Evolutionary conservation across 768 basidiomycete species (phyloP).

Genomic region (Calvatia gigantea): DNA sequence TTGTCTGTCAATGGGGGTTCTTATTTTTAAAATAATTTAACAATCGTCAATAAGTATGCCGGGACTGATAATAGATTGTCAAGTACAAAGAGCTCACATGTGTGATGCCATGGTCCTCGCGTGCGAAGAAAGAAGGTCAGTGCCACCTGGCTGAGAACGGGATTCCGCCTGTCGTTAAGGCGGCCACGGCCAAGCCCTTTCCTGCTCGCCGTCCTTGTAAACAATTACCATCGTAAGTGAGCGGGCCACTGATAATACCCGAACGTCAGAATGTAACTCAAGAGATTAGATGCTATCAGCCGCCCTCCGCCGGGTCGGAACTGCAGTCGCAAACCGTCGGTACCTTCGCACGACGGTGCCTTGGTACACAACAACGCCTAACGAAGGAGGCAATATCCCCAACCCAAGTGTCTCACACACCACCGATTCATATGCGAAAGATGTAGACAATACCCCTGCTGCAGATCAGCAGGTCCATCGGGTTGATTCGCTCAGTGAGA

Average conservation of each 20-base stretch:
- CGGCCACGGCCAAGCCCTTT: not conserved
- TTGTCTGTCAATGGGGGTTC: constrained; percentile 3
- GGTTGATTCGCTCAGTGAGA: constrained; percentile 17
- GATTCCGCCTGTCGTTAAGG: not conserved
- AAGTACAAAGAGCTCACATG: not conserved
- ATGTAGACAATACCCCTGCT: constrained; percentile 17
- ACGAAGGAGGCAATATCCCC: not conserved
- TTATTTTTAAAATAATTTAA: not conserved
- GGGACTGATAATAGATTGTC: no score
- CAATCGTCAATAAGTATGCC: not conserved
- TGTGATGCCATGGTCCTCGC: constrained; percentile 9
- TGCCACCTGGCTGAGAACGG: not conserved
- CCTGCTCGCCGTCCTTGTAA: not conserved
- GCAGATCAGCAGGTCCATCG: constrained; percentile 18
- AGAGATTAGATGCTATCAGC: constrained; percentile 1
- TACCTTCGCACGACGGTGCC: not conserved
- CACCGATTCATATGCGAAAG: constrained; percentile 19
- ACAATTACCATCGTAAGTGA: not conserved
- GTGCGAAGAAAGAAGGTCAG: constrained; percentile 5
- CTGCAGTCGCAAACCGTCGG: not conserved
- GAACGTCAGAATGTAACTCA: not conserved
- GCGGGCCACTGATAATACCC: not conserved
- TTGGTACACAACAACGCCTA: not conserved
- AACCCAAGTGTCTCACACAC: constrained; percentile 15
- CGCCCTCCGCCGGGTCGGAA: not conserved